A percentile compares a stretch with the other conserved stretches of the same genome.
phyloP scores from a whole-genome alignment of 176 grass and related monocot species.

The Aegilops sharonensis region DNA sequence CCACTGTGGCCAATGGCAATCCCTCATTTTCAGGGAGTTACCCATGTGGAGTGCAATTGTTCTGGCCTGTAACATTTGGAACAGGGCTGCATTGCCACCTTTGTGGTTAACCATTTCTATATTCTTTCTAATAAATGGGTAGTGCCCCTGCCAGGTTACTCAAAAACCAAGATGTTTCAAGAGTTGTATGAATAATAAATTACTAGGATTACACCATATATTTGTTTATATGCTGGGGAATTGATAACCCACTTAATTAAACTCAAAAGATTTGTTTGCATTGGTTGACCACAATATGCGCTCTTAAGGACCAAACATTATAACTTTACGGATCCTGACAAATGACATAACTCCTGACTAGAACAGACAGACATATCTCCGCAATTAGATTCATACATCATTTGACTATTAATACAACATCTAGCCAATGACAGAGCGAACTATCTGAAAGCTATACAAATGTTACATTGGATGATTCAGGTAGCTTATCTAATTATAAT shows the following conservation, averaged over 20 bases:
- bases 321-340: not conserved
- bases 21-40: not conserved
- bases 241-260: not conserved
- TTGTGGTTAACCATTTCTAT: not conserved
- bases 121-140: not conserved
- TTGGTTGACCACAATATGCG: not conserved
- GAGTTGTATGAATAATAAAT: not conserved
- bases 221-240: not conserved
- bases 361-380: not conserved
- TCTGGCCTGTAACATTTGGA: not conserved
- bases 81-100: not conserved
- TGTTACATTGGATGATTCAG: not conserved
- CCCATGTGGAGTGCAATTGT: not conserved
- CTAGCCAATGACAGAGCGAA: not conserved
- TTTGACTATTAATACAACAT: constrained; percentile 1
- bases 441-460: not conserved
- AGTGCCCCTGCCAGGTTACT: not conserved
- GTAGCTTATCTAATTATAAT: not conserved
- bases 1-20: not conserved
- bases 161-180: not conserved
- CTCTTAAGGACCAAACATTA: not conserved
- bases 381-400: not conserved
- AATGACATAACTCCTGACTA: not conserved
- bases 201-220: not conserved
- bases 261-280: not conserved